These are phyloP conservation scores for Alternaria tenuissima DNA, from an alignment of 2,329 filamentous ascomycete genomes.

Conservation along the genomic window DNA sequence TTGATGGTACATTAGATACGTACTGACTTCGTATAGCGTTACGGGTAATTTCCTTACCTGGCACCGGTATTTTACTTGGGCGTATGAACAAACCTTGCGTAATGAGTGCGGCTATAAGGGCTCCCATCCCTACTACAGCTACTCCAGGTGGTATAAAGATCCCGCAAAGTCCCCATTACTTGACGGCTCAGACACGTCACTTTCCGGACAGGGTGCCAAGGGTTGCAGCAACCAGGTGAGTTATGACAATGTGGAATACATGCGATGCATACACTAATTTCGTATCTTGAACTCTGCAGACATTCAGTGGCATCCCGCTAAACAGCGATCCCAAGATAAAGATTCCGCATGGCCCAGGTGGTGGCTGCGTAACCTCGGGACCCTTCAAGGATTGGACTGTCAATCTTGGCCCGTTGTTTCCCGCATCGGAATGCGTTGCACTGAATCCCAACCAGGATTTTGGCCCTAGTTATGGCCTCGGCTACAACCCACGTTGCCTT, in stretches of 20 bases:
- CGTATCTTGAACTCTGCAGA: constrained; percentile 2
- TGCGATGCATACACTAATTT: no score
- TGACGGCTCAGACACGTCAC: constrained; percentile 60
- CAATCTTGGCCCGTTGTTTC: constrained; percentile 58
- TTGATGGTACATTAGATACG: background rate
- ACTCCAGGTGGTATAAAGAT: constrained; percentile 32
- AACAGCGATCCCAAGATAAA: constrained; percentile 34
- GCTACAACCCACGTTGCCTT: constrained; percentile 51
- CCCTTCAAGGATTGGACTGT: constrained; percentile 58
- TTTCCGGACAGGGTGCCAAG: constrained; percentile 55
- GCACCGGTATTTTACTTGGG: constrained; percentile 37
- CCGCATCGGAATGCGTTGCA: constrained; percentile 27
- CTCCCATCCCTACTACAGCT: constrained; percentile 33
- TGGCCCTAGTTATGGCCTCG: constrained; percentile 29
- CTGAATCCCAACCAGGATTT: constrained; percentile 38
- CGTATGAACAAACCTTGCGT: constrained; percentile 35
- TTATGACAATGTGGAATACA: no score
- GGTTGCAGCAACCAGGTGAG: constrained; percentile 24
- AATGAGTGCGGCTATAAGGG: constrained; percentile 40
- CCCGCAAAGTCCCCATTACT: constrained; percentile 60
- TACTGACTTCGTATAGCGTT: constrained; percentile 6
- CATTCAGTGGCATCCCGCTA: constrained; percentile 30
- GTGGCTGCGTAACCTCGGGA: constrained; percentile 61
- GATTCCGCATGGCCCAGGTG: constrained; percentile 60
- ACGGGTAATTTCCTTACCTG: constrained; percentile 37